Evolutionary conservation across 2,329 filamentous ascomycete genomes (phyloP).

Genomic region (Purpureocillium takamizusanense): DNA sequence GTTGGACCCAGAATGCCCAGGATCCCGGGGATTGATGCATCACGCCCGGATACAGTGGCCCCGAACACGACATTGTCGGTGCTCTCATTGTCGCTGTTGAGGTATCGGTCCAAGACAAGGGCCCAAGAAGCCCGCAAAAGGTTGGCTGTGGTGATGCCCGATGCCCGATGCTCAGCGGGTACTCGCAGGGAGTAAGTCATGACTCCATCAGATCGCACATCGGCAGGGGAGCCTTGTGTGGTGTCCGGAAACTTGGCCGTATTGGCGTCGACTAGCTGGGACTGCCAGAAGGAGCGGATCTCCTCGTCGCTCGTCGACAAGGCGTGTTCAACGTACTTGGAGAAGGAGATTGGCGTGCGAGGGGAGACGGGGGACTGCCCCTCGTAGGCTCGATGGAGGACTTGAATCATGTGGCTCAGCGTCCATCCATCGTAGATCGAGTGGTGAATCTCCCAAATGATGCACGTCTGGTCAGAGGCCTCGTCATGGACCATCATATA

Average conservation of each 20-base stretch:
- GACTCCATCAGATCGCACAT: constrained; percentile 2
- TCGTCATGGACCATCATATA: neutral
- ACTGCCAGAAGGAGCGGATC: neutral
- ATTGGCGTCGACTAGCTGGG: neutral
- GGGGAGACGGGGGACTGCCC: neutral
- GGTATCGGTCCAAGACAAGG: constrained; percentile 11
- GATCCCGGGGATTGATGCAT: constrained; percentile 15
- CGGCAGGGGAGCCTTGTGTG: neutral
- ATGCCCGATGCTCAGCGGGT: neutral
- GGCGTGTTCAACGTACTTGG: constrained; percentile 5
- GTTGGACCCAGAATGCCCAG: constrained; percentile 18
- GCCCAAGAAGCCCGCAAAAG: constrained; percentile 17
- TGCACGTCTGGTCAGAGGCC: too few relatives aligned
- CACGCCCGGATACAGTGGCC: constrained; percentile 17
- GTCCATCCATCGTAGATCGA: constrained; percentile 15
- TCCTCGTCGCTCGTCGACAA: neutral
- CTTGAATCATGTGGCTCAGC: constrained; percentile 1
- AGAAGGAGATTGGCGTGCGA: neutral
- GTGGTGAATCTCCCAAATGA: constrained; percentile 10
- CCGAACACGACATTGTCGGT: constrained; percentile 16
- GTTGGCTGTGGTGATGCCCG: constrained; percentile 9
- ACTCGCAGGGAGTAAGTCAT: neutral
- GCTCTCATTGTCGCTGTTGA: constrained; percentile 3
- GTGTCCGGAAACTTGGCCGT: neutral
- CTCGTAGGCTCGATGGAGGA: constrained; percentile 3